Evolutionary conservation across 257 asterid genomes (phyloP).

Genomic region (Solanum tacnaense): DNA sequence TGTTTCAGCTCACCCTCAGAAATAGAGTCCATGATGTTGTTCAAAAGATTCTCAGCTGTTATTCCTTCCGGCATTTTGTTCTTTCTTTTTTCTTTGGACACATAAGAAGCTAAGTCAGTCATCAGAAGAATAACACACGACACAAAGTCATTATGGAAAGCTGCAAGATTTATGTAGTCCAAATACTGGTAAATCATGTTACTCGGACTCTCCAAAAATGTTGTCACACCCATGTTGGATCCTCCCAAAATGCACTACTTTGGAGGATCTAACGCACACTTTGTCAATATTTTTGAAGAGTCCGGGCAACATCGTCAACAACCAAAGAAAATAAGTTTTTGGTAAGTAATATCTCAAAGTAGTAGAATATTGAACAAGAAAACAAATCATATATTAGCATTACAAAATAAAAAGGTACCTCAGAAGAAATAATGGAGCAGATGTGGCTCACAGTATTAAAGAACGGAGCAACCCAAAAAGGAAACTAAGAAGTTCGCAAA

Average conservation of each 20-base stretch:
- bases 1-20: slow-evolving; percentile 43
- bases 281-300: neutral
- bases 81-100: neutral
- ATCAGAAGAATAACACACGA: neutral
- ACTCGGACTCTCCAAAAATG: neutral
- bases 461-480: neutral
- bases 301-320: neutral
- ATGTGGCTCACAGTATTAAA: neutral
- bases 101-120: neutral
- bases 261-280: neutral
- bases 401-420: neutral
- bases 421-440: neutral
- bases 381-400: neutral
- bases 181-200: neutral
- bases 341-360: neutral
- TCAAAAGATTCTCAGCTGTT: slow-evolving; percentile 53
- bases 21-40: slow-evolving; percentile 54
- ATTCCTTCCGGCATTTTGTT: slow-evolving; percentile 68
- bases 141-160: neutral
- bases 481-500: neutral
- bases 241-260: neutral
- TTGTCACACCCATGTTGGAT: neutral
- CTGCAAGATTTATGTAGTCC: neutral
- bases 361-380: neutral
- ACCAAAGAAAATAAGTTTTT: neutral